Evolutionary conservation across 805 yeast species (phyloP), one percentile per base, ranked within the genome.

Genomic region (Saccharomyces mikatae): DNA sequence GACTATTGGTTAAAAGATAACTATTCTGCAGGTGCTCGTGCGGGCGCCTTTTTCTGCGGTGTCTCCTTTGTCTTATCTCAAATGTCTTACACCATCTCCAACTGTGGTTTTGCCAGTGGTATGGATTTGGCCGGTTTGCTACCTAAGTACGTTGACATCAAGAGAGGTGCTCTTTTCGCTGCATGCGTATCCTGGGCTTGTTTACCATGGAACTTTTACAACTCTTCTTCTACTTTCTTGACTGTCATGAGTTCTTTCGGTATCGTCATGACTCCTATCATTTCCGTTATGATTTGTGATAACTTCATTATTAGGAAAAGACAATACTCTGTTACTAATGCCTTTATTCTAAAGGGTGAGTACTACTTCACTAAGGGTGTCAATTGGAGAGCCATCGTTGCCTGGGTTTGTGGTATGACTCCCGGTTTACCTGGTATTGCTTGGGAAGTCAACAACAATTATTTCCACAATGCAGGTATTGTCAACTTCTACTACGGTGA

Each of bases 381-480:
- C 49, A 75, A 76, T 54, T 71, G 68, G 68, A 66, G 75, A 64
- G 68, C 74, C 54, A 57, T 73, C 47, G 52, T 63, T 57, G 67
- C 69, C 24, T 65, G 69, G 66, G 54, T 64, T 4, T 57, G 66
- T 4, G 76, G 77, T 31, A 68, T 74, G 62, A 72, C 75, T 10
- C 82, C 81, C 17, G 80, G 80, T 22, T 54, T 80, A 27, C 83
- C 83, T 2, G 83, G 83, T 36, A 70, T 64, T 58, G 72, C 68
- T 58, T 71, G 61, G 74, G 70, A 59, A 61, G 68, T 66, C 48
- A 72, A 64, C 51, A 56, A 67, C n/a, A 49, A 56, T 24, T 62
- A 60, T 29, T 66, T 70, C 55, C 47, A 56, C 21, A 58, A 65
- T 30, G 58, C 49, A 3, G 81, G 81, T n/a, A 68, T 73, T 14